Evolutionary conservation across 345 rosid genomes (phyloP).

Genomic region (Heritiera fomes): DNA sequence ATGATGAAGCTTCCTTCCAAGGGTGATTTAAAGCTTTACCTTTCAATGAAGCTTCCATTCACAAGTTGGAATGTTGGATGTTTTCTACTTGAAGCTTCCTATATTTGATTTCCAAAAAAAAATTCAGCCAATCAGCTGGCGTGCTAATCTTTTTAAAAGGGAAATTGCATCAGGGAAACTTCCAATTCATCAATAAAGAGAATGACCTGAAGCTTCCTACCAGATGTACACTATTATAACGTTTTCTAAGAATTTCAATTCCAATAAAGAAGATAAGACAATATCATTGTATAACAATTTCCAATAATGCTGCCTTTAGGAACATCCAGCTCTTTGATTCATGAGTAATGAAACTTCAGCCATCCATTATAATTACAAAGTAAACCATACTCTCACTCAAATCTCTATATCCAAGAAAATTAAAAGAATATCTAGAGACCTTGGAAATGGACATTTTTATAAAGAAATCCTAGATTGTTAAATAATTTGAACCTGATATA

Average conservation of each 20-base stretch:
- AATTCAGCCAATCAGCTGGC: neutral
- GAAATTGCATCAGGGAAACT: neutral
- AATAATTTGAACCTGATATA: neutral
- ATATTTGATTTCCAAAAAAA: neutral
- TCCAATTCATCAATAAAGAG: neutral
- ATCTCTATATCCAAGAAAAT: neutral
- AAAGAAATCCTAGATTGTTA: neutral
- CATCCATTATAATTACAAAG: neutral
- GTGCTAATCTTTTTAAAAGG: slow-evolving; percentile 4
- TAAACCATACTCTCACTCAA: neutral
- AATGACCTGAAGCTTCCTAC: neutral
- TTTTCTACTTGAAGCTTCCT: slow-evolving; percentile 4
- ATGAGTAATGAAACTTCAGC: neutral
- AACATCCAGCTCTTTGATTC: neutral
- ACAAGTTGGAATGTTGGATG: neutral
- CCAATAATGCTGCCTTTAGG: neutral
- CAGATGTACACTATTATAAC: neutral
- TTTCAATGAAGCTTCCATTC: neutral
- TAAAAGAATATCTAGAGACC: neutral
- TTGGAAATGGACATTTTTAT: too few relatives aligned
- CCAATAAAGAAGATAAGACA: neutral
- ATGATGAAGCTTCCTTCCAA: neutral
- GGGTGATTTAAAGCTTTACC: slow-evolving; percentile 1
- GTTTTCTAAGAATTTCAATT: slow-evolving; percentile 11
- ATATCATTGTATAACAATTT: neutral